Conservation (phyloP, 2,329 filamentous ascomycete species). For the Rhytidhysteron rufulum region DNA sequence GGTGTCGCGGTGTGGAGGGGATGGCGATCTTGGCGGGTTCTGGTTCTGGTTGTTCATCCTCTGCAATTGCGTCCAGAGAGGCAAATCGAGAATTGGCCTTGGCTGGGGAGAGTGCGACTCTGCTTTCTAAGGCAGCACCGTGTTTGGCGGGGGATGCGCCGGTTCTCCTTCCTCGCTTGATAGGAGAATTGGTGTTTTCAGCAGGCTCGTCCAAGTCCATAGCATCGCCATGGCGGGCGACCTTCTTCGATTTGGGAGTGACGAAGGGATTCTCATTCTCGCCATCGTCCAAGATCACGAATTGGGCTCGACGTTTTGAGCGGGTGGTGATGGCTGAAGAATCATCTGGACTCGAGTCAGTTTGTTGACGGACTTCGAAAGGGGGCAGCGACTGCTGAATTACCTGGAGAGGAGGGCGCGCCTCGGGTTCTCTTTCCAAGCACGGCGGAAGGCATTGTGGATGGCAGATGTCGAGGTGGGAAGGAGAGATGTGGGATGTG, state of each 20-base stretch:
- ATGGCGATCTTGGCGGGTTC: constrained; percentile 37
- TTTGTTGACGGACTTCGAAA: constrained; percentile 4
- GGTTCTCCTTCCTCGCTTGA: constrained; percentile 27
- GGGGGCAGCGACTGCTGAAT: background rate
- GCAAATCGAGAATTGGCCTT: constrained; percentile 46
- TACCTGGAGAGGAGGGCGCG: constrained; percentile 1
- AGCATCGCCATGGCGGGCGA: constrained; percentile 35
- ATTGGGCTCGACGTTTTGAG: constrained; percentile 42
- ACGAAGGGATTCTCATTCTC: constrained; percentile 64
- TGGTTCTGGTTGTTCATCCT: constrained; percentile 41
- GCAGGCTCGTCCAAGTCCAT: constrained; percentile 46
- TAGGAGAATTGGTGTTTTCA: constrained; percentile 26
- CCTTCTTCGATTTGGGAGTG: constrained; percentile 29
- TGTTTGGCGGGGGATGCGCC: constrained; percentile 47
- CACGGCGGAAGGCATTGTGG: constrained; percentile 3
- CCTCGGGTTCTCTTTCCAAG: constrained; percentile 4
- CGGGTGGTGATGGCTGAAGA: constrained; percentile 23
- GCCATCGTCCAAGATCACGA: constrained; percentile 53
- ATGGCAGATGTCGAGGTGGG: background rate
- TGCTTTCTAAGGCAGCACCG: constrained; percentile 38
- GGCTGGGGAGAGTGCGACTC: constrained; percentile 42
- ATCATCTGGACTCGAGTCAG: constrained; percentile 1
- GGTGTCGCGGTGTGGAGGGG: constrained; percentile 71
- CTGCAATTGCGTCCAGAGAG: constrained; percentile 33
- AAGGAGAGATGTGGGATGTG: background rate